Percentiles rank a stretch among this genome's conserved stretches.
Evolutionary conservation across 192 early-diverging fungal genomes (phyloP).

Genomic region (Fimicolochytrium jonesii): DNA sequence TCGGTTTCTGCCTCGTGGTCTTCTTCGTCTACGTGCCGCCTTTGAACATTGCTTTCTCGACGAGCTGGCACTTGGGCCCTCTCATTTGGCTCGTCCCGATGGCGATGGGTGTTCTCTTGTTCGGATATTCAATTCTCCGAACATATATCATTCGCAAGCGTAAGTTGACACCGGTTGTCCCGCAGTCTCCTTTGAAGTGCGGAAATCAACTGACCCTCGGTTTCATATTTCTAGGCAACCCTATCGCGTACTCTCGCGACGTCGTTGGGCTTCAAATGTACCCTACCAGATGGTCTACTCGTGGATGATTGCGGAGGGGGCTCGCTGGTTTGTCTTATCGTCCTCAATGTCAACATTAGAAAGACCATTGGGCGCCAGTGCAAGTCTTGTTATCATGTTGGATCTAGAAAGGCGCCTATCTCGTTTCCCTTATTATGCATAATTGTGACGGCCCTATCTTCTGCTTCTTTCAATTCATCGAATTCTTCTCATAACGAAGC

Average conservation of each 20-base stretch:
- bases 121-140: conserved; percentile 69
- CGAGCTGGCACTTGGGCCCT: conserved; percentile 59
- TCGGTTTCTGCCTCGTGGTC: conserved; percentile 61
- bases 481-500: no score
- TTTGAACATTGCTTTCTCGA: conserved; percentile 57
- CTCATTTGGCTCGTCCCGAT: conserved; percentile 82
- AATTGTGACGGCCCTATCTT: no score
- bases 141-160: conserved; percentile 56
- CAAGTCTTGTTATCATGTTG: no score
- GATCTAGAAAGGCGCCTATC: no score
- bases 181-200: neutral
- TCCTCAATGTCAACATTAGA: no score
- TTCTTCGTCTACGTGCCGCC: conserved; percentile 83
- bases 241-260: conserved; percentile 65
- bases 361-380: no score
- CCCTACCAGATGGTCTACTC: conserved; percentile 64
- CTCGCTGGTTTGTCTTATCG: no score
- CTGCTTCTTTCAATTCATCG: no score
- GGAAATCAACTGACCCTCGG: neutral
- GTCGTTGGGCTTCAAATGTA: conserved; percentile 84
- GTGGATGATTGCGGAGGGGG: conserved; percentile 9
- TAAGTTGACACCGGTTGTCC: conserved; percentile 17
- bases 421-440: no score
- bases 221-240: conserved; percentile 36
- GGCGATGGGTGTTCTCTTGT: conserved; percentile 74